These are phyloP conservation scores for Trypanosoma mega DNA, from an alignment of 208 protist genomes.

Conservation along the genomic window DNA sequence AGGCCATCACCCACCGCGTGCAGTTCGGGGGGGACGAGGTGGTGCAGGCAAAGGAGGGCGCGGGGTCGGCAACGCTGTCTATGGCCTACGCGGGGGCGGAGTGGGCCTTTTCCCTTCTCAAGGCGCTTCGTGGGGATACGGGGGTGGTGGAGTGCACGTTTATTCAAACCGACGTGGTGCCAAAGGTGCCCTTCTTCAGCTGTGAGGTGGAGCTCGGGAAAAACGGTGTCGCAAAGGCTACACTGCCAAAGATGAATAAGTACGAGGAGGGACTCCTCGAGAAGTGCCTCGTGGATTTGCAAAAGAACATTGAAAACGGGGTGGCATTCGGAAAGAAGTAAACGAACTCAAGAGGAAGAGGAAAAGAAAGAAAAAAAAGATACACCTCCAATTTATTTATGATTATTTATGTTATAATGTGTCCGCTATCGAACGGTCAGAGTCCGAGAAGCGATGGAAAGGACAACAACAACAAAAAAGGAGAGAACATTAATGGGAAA, in stretches of 20 bases:
- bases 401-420: too few species aligned
- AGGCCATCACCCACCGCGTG: constrained; percentile 80
- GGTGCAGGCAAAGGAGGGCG: constrained; percentile 86
- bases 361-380: not conserved
- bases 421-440: too few species aligned
- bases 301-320: constrained; percentile 70
- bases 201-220: constrained; percentile 74
- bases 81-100: constrained; percentile 58
- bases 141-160: constrained; percentile 68
- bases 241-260: constrained; percentile 41
- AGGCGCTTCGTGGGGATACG: constrained; percentile 63
- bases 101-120: constrained; percentile 64
- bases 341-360: not conserved
- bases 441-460: too few species aligned
- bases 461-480: too few species aligned
- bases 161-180: constrained; percentile 60
- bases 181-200: constrained; percentile 67
- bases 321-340: constrained; percentile 17
- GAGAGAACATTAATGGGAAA: too few species aligned
- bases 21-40: constrained; percentile 87
- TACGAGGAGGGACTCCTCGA: constrained; percentile 80
- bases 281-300: constrained; percentile 71
- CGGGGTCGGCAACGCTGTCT: constrained; percentile 83
- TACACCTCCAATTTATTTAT: too few species aligned
- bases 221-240: constrained; percentile 49